Evolutionary conservation across 1,284 basidiomycete species (phyloP), one percentile per base, ranked within the genome.

Genomic region (Malassezia sympodialis): DNA sequence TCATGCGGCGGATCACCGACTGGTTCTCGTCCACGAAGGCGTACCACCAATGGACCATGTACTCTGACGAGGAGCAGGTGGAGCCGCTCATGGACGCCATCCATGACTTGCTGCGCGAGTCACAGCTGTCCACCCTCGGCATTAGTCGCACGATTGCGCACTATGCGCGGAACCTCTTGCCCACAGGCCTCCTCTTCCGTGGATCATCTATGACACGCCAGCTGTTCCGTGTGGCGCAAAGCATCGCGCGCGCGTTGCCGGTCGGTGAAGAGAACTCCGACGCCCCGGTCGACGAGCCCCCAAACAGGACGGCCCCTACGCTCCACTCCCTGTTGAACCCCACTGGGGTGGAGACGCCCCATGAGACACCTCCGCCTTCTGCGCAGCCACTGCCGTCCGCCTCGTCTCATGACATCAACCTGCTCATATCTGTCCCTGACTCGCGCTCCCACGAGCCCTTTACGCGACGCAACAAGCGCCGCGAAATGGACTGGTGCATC

Each of bases 401-500:
- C 5, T 23, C 14, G 14, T 26, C 41, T 10, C 14, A 34, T 8
- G 31, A 49, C 19, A 12, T 41, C 14, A 28, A 43, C 46, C 11
- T 49, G 24, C 23, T 34, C 5, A n/a, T 55, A 7, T 15, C 21
- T 5, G 19, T 49, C 11, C 53, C 53, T 19, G 17, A 42, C 12
- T 44, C 48, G 8, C 30, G 41, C 21, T 17, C 42, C 37, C 56
- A 70, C 3, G 61, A 58, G 1, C 62, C 69, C 0, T 73, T 62
- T 49, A 67, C 67, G 19, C 52, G 58, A n/a, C 60, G 51, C 17
- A 63, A 61, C 24, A 72, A 70, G 54, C 48, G 47, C 44, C 26
- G 37, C n/a, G 71, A 73, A 57, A 65, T 72, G 17, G 61, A 61
- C 8, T 51, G 58, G 15, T 58, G 65, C 35, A 51, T 70, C 34